Evolutionary conservation across 805 yeast genomes (phyloP), one percentile per base, ranked within the genome.

Genomic region (Brettanomyces anomalus): DNA sequence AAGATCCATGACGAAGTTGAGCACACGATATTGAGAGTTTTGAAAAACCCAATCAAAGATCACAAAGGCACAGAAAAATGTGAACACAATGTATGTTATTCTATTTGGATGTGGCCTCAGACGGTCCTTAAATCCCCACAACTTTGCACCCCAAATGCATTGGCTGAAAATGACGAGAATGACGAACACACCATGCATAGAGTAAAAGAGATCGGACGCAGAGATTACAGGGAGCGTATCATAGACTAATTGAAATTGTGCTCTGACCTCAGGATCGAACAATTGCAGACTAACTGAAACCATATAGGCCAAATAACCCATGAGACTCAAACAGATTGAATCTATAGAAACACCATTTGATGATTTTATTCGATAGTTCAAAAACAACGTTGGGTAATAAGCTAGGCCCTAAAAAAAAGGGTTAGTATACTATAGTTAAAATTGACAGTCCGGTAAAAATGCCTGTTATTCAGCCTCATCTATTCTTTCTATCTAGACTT

Each of bases 341-440:
- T 76, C 81, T 3, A 66, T 49, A 0, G 80, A 75, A 2, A 75
- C 52, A 0, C 78, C 77, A 41, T 71, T 73, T 0, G 79, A 60
- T 0, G 74, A 64, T 41, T 54, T 58, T 14, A 65, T 55, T 21
- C 49, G 55, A 49, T 62, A 64, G 46, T 72, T 72, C 7, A 71
- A 56, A 6, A 64, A 33, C 5, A 75, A 42, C 2, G 76, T 70
- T 4, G 79, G 77, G 46, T 75, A 75, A 55, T 70, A 70, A 2
- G 79, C 71, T 1, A 72, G 43, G 14, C 77, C 64, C 74, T 67
- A 30, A 7, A 31, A 3, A 13, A 33, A 31, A 28, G 17, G 21
- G 42, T 34, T 19, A 36, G 42, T 37, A 19, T 20, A 6, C n/a
- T n/a, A 32, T 10, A 26, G 32, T 14, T 16, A 17, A 7, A 24